These are phyloP conservation scores for Picochlorum sp. DNA, from an alignment of 139 green algal species.

Conservation along the genomic window DNA sequence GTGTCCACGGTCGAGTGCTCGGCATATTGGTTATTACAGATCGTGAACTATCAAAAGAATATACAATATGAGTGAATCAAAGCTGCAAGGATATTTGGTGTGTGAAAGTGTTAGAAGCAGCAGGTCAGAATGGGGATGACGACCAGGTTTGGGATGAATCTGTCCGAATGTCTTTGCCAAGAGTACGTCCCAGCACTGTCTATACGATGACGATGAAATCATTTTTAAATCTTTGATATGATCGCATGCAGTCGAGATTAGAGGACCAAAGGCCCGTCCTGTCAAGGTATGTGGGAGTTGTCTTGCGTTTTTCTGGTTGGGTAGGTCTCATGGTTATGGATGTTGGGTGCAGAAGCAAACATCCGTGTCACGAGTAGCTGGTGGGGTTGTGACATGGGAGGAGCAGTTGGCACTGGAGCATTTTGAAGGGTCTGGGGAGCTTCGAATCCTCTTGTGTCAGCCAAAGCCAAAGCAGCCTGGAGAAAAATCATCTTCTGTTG, in stretches of 20 bases:
- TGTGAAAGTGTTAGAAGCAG: slow-evolving; percentile 50
- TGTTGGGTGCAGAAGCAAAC: slow-evolving; percentile 40
- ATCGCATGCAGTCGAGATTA: slow-evolving; percentile 62
- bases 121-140: slow-evolving; percentile 56
- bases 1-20: slow-evolving; percentile 14
- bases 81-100: slow-evolving; percentile 41
- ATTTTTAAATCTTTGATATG: background rate
- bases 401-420: slow-evolving; percentile 66
- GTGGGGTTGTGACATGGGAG: slow-evolving; percentile 47
- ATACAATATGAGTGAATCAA: slow-evolving; percentile 14
- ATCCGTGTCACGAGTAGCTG: slow-evolving; percentile 23
- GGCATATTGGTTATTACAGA: slow-evolving; percentile 10
- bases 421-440: slow-evolving; percentile 64
- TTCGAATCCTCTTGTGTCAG: slow-evolving; percentile 80
- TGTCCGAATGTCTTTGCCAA: slow-evolving; percentile 66
- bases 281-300: slow-evolving; percentile 47
- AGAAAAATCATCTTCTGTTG: slow-evolving; percentile 39
- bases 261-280: slow-evolving; percentile 45
- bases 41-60: background rate
- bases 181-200: slow-evolving; percentile 25
- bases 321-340: background rate
- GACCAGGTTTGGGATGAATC: slow-evolving; percentile 52
- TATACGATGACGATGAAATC: background rate
- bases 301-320: background rate
- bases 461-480: slow-evolving; percentile 46